These are phyloP conservation scores for Fusarium metavorans DNA, from an alignment of 2,329 filamentous ascomycete species.

Conservation along the genomic window DNA sequence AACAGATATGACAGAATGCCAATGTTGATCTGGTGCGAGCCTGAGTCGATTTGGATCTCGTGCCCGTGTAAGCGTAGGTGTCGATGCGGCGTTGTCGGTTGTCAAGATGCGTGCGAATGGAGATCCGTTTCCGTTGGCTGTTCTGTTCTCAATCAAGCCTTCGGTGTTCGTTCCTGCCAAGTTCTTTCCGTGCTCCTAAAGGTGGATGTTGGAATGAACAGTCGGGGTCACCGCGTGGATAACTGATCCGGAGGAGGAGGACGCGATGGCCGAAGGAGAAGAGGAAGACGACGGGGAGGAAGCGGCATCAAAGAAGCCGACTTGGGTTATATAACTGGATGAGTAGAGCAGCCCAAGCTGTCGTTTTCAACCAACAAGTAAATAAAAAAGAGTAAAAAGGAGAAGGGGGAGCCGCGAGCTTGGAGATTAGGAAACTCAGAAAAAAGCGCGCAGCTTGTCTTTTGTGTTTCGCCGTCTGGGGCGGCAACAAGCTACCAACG, in stretches of 20 bases:
- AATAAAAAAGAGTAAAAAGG: conserved; percentile 10
- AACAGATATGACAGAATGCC: conserved; percentile 24
- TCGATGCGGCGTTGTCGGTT: conserved; percentile 13
- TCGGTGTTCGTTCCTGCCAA: conserved; percentile 1
- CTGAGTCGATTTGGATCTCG: conserved; percentile 33
- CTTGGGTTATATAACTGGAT: conserved; percentile 7
- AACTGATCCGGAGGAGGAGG: conserved; percentile 11
- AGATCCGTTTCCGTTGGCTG: conserved; percentile 17
- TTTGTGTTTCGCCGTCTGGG: conserved; percentile 38
- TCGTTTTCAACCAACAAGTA: conserved; percentile 1
- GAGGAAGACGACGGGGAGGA: conserved; percentile 25
- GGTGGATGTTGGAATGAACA: conserved; percentile 11
- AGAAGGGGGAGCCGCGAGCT: conserved; percentile 10
- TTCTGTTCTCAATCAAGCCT: conserved; percentile 14
- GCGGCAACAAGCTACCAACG: conserved; percentile 19
- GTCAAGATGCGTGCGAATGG: conserved; percentile 8
- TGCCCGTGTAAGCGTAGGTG: conserved; percentile 33
- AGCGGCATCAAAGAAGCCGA: conserved; percentile 37
- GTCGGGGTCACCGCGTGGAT: conserved; percentile 21
- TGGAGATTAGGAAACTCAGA: conserved; percentile 15
- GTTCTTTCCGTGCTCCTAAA: conserved; percentile 8
- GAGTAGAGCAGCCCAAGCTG: conserved; percentile 16
- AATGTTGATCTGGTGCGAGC: conserved; percentile 9
- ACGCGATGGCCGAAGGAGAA: conserved; percentile 32
- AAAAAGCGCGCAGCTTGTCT: conserved; percentile 46